These are phyloP conservation scores for Aspergillus fijiensis DNA, from an alignment of 2,329 filamentous ascomycete species.

Conservation along the genomic window DNA sequence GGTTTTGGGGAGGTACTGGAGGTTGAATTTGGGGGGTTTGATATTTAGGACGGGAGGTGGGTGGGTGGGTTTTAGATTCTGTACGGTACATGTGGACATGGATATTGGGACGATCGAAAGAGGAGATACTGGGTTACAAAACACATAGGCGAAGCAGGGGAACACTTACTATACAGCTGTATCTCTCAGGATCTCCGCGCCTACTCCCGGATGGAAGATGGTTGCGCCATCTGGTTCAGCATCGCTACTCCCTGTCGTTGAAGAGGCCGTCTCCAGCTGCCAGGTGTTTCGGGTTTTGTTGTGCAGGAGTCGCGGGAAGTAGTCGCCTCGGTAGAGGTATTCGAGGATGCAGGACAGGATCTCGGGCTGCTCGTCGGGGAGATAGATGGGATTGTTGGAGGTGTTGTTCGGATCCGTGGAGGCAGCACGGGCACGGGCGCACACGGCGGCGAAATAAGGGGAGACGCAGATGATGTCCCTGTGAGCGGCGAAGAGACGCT, in stretches of 20 bases:
- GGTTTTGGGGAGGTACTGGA: no score
- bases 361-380: slow-evolving; percentile 84
- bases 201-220: slow-evolving; percentile 65
- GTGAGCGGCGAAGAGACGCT: slow-evolving; percentile 87
- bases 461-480: slow-evolving; percentile 78
- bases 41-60: background rate
- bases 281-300: slow-evolving; percentile 78
- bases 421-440: slow-evolving; percentile 49
- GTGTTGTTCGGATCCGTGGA: background rate
- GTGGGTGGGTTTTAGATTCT: no score
- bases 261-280: slow-evolving; percentile 66
- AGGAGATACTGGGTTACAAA: background rate
- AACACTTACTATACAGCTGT: slow-evolving; percentile 72
- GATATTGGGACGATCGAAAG: no score
- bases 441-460: slow-evolving; percentile 71
- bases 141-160: background rate
- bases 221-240: slow-evolving; percentile 59
- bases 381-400: slow-evolving; percentile 67
- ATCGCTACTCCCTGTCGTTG: slow-evolving; percentile 38
- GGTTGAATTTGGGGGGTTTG: background rate
- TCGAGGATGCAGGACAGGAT: slow-evolving; percentile 89
- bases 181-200: slow-evolving; percentile 75
- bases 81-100: no score
- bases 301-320: slow-evolving; percentile 78
- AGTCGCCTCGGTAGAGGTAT: slow-evolving; percentile 91